A percentile compares a stretch with the other conserved stretches of the same genome.
Conservation (phyloP, 2,329 filamentous ascomycete species). For the Fusarium guadeloupense region DNA sequence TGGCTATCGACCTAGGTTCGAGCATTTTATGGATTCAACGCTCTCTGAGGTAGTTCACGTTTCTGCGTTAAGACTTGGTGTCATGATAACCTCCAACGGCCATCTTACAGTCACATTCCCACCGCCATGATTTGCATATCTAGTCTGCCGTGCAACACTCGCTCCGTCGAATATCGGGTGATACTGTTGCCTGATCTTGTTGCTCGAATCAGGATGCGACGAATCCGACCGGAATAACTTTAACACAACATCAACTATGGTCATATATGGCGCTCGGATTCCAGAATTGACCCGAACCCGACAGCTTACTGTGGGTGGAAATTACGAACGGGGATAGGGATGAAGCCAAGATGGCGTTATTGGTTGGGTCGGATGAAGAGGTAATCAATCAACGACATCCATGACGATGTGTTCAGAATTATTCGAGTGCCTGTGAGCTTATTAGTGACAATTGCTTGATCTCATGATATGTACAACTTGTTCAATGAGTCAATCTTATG, state of each 20-base stretch:
- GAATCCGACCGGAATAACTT: neutral
- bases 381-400: constrained; percentile 6
- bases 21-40: too few relatives aligned
- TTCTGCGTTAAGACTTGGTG: too few relatives aligned
- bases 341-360: constrained; percentile 16
- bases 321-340: constrained; percentile 3
- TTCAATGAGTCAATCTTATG: neutral
- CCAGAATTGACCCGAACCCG: constrained; percentile 27
- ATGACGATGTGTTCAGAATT: neutral
- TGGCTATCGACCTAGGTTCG: too few relatives aligned
- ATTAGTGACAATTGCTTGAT: neutral
- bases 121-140: neutral
- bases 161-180: neutral
- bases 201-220: neutral
- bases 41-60: too few relatives aligned
- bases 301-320: constrained; percentile 22
- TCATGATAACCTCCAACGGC: too few relatives aligned
- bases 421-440: neutral
- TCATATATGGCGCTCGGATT: constrained; percentile 23
- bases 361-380: constrained; percentile 11
- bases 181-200: neutral
- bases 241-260: constrained; percentile 1
- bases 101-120: too few relatives aligned
- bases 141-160: neutral
- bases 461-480: too few relatives aligned